A percentile compares a stretch with the other conserved stretches of the same genome.
phyloP scores from a whole-genome alignment of 345 rosid species.

The Brassica incana region DNA sequence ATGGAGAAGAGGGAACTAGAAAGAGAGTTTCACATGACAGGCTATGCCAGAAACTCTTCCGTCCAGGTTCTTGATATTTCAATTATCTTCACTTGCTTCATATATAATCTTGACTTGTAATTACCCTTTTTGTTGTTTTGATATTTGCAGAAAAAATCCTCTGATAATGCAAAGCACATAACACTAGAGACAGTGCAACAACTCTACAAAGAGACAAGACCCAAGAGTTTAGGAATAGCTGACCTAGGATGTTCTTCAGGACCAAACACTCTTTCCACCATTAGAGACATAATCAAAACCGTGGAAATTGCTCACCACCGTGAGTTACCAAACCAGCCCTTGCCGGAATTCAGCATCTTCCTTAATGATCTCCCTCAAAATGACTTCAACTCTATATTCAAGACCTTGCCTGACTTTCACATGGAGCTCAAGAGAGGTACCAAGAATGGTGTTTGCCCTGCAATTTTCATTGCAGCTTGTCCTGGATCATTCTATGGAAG shows the following conservation, averaged over 20 bases:
- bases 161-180: conserved; percentile 65
- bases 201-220: conserved; percentile 41
- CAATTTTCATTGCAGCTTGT: conserved; percentile 53
- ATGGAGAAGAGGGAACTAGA: conserved; percentile 46
- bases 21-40: conserved; percentile 57
- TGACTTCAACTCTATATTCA: conserved; percentile 66
- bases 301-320: conserved; percentile 32
- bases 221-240: conserved; percentile 56
- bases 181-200: conserved; percentile 54
- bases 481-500: conserved; percentile 92
- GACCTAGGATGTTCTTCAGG: conserved; percentile 94
- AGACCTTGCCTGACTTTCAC: conserved; percentile 54
- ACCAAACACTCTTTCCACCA: conserved; percentile 59
- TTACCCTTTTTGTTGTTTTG: background rate
- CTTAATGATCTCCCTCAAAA: conserved; percentile 63
- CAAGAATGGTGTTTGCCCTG: conserved; percentile 26
- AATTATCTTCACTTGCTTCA: background rate
- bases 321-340: conserved; percentile 27
- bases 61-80: conserved; percentile 48
- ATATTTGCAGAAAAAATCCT: conserved; percentile 60
- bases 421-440: conserved; percentile 39
- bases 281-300: conserved; percentile 46
- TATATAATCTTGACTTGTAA: background rate
- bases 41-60: conserved; percentile 73
- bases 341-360: conserved; percentile 49